A percentile compares a stretch with the other conserved stretches of the same genome.
These are phyloP conservation scores for Leucosporidium creatinivorum DNA, from an alignment of 768 basidiomycete genomes.

Conservation along the genomic window DNA sequence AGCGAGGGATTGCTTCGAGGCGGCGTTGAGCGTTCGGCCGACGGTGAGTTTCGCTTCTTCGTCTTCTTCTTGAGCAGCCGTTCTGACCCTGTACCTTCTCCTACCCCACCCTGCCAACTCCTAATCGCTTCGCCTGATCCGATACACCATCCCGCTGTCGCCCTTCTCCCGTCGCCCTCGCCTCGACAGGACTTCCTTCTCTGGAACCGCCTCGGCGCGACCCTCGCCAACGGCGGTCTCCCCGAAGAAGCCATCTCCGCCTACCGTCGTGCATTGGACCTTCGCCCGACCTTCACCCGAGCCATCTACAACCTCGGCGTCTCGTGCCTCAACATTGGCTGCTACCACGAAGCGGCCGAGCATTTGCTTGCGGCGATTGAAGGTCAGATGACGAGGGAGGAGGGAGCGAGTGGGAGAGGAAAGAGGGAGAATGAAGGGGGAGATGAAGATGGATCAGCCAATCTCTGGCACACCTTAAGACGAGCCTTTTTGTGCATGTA, in stretches of 20 bases:
- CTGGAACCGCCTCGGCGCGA: constrained; percentile 94
- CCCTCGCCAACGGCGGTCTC: constrained; percentile 84
- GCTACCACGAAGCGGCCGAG: constrained; percentile 89
- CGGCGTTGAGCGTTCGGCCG: constrained; percentile 71
- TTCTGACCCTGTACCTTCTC: background rate
- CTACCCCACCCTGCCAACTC: background rate
- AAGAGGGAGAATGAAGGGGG: constrained; percentile 32
- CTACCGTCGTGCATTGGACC: constrained; percentile 73
- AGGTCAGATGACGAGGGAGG: constrained; percentile 49
- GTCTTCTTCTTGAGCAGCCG: background rate
- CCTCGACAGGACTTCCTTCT: constrained; percentile 68
- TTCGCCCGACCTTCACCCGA: constrained; percentile 91
- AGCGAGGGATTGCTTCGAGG: constrained; percentile 90
- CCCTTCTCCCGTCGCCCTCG: background rate
- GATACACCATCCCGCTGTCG: no score
- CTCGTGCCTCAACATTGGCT: constrained; percentile 93
- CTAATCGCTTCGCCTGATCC: no score
- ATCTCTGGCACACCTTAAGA: constrained; percentile 83
- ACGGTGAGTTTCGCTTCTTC: constrained; percentile 49
- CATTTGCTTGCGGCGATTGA: constrained; percentile 81
- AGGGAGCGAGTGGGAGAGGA: constrained; percentile 8
- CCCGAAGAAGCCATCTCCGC: constrained; percentile 74
- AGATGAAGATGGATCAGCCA: constrained; percentile 65
- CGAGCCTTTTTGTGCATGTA: constrained; percentile 73
- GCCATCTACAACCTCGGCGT: constrained; percentile 98